Conservation (phyloP, 2,329 filamentous ascomycete species). For the Alternaria rosae region DNA sequence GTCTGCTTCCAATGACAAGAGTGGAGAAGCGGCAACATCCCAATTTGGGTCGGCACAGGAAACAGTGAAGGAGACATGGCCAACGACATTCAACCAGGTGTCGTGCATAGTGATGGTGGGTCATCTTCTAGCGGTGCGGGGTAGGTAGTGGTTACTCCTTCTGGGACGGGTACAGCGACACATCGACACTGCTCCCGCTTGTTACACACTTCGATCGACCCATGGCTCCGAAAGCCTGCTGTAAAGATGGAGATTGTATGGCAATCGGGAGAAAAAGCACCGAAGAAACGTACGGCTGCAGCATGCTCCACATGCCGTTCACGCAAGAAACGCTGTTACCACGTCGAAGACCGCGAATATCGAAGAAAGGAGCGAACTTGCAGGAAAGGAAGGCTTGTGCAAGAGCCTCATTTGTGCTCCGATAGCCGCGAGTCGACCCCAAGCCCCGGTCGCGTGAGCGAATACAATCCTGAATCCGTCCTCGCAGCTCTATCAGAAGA, state of each 20-base stretch:
- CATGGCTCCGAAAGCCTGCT: background rate
- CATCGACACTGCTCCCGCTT: background rate
- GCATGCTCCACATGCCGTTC: conserved; percentile 3
- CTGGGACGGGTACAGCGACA: background rate
- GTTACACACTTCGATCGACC: background rate
- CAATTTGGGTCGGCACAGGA: conserved; percentile 4
- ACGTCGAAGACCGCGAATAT: background rate
- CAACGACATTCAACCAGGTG: conserved; percentile 1
- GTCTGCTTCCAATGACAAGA: background rate
- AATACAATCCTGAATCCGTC: conserved; percentile 8
- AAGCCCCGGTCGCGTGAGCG: conserved; percentile 9
- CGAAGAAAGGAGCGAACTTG: background rate
- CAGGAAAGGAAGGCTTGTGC: background rate
- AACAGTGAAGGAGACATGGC: background rate
- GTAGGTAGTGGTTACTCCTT: background rate
- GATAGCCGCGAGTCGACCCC: background rate
- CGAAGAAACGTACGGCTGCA: background rate
- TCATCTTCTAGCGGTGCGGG: background rate
- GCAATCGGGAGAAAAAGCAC: background rate
- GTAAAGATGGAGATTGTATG: conserved; percentile 3
- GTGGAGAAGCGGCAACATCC: conserved; percentile 2
- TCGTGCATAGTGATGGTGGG: background rate
- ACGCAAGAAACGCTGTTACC: conserved; percentile 11
- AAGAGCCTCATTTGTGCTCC: background rate
- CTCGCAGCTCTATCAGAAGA: conserved; percentile 8